These are phyloP conservation scores for Pugionium cornutum DNA, from an alignment of 345 rosid species.

Conservation along the genomic window DNA sequence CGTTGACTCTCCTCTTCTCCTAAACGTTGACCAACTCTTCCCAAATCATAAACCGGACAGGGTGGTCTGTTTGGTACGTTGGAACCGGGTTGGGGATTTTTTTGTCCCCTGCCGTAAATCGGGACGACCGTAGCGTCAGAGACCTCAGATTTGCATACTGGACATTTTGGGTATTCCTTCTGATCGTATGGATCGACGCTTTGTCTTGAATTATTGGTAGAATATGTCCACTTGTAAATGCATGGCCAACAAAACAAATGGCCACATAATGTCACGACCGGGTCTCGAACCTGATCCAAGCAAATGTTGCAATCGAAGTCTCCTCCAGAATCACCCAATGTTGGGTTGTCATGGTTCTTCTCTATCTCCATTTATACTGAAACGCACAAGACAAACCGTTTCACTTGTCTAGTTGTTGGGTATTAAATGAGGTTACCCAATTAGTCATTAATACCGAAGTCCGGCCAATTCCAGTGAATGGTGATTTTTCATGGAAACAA, in stretches of 20 bases:
- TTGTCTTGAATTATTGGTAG: constrained; percentile 52
- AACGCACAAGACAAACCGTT: constrained; percentile 8
- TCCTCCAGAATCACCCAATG: constrained; percentile 41
- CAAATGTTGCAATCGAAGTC: constrained; percentile 94
- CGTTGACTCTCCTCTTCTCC: constrained; percentile 54
- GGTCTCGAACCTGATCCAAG: constrained; percentile 74
- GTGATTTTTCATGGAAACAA: neutral
- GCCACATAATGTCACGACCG: constrained; percentile 92
- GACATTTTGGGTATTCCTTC: constrained; percentile 49
- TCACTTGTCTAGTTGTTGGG: constrained; percentile 11
- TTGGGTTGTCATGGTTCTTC: constrained; percentile 3
- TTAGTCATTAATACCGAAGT: too few species aligned
- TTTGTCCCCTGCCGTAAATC: constrained; percentile 78
- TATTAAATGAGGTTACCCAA: too few species aligned
- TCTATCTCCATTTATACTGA: constrained; percentile 37
- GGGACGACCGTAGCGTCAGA: constrained; percentile 84
- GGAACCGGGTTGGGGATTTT: constrained; percentile 39
- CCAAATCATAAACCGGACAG: constrained; percentile 44
- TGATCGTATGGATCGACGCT: constrained; percentile 28
- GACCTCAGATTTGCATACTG: constrained; percentile 85
- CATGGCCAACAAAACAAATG: constrained; percentile 99
- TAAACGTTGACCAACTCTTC: constrained; percentile 63
- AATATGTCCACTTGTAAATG: constrained; percentile 84
- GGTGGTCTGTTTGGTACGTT: constrained; percentile 74
- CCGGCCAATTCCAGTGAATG: too few species aligned